phyloP scores from a whole-genome alignment of 2,329 filamentous ascomycete species.

The Fusarium verrucosum region DNA sequence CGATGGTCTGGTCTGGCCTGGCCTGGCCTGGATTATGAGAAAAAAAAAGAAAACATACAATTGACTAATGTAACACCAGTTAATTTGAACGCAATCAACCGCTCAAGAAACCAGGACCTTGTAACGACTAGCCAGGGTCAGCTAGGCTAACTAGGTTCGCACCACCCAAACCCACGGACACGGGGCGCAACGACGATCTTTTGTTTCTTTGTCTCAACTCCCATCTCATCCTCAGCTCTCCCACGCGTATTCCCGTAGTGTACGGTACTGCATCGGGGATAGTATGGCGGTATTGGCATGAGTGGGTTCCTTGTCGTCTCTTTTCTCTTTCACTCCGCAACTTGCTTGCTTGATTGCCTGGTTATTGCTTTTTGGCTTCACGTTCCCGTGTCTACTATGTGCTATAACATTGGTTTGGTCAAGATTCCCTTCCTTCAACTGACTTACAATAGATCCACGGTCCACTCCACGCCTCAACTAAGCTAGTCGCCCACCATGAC shows the following conservation, averaged over 20 bases:
- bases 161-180: slow-evolving; percentile 45
- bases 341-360: slow-evolving; percentile 10
- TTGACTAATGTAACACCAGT: slow-evolving; percentile 12
- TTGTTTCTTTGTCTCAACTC: slow-evolving; percentile 35
- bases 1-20: no score
- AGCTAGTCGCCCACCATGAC: slow-evolving; percentile 31
- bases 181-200: slow-evolving; percentile 43
- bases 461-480: slow-evolving; percentile 37
- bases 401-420: slow-evolving; percentile 4
- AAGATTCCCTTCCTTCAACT: slow-evolving; percentile 27
- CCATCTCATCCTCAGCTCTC: slow-evolving; percentile 27
- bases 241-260: slow-evolving; percentile 7
- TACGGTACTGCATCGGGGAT: slow-evolving; percentile 6
- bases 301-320: slow-evolving; percentile 36
- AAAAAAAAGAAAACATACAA: slow-evolving; percentile 16
- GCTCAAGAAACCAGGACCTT: slow-evolving; percentile 27
- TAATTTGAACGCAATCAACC: slow-evolving; percentile 29
- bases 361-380: slow-evolving; percentile 40
- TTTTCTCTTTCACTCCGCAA: slow-evolving; percentile 42
- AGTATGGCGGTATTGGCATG: slow-evolving; percentile 11
- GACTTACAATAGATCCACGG: slow-evolving; percentile 26
- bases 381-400: slow-evolving; percentile 27
- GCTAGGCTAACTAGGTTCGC: slow-evolving; percentile 32
- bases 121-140: slow-evolving; percentile 35
- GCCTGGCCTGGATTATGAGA: neutral